Evolutionary conservation across 768 basidiomycete genomes (phyloP).

Genomic region (Lactarius evosmus): DNA sequence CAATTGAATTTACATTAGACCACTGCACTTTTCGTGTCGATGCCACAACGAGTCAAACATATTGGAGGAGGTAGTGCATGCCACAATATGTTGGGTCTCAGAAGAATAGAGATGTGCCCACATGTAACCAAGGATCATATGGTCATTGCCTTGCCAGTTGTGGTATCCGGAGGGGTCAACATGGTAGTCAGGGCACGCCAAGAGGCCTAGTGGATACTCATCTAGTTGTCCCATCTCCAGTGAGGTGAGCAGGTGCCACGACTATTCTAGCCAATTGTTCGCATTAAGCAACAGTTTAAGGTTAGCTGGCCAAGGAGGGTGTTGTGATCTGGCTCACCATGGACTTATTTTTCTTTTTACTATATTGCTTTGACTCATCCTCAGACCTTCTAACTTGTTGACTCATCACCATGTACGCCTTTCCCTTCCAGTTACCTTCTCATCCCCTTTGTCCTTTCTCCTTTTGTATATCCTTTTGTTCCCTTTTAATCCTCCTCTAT

Average conservation of each 20-base stretch:
- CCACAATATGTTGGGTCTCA: conserved; percentile 1
- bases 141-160: too few species aligned
- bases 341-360: too few species aligned
- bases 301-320: background rate
- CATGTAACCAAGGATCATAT: conserved; percentile 18
- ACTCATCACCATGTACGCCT: too few species aligned
- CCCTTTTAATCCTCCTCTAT: too few species aligned
- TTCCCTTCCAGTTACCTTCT: too few species aligned
- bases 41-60: conserved; percentile 23
- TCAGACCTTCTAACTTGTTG: too few species aligned
- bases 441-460: too few species aligned
- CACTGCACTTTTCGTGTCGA: conserved; percentile 28
- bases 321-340: too few species aligned
- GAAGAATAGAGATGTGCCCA: background rate
- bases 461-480: too few species aligned
- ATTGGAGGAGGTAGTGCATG: background rate
- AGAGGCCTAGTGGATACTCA: background rate
- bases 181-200: background rate
- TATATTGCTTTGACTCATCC: too few species aligned
- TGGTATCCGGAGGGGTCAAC: background rate
- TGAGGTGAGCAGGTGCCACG: background rate
- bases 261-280: background rate
- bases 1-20: conserved; percentile 27
- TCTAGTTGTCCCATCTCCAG: background rate
- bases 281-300: background rate